Percentiles rank a stretch among this genome's conserved stretches.
These are phyloP conservation scores for Moringa oleifera DNA, from an alignment of 345 rosid species.

Conservation along the genomic window DNA sequence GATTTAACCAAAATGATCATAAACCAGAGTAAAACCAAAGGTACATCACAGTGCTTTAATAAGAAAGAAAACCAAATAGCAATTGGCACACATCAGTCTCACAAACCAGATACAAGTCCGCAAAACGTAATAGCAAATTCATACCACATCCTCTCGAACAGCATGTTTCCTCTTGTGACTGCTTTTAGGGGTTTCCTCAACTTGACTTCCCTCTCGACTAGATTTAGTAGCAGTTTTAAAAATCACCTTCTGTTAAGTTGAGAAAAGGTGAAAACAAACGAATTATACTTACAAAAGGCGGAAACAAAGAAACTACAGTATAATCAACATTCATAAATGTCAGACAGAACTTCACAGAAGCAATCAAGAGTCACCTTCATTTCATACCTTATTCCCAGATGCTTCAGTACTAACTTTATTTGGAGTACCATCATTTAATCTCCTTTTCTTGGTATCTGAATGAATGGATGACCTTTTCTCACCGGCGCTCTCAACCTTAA, in stretches of 20 bases:
- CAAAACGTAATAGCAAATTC: not conserved
- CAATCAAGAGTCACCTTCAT: constrained; percentile 9
- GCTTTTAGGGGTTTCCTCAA: constrained; percentile 31
- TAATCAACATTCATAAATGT: not conserved
- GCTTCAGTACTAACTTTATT: constrained; percentile 25
- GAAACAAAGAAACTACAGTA: constrained; percentile 7
- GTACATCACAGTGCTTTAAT: not conserved
- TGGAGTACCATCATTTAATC: constrained; percentile 13
- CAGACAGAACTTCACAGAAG: constrained; percentile 12
- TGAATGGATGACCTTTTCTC: constrained; percentile 20
- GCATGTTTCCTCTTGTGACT: constrained; percentile 32
- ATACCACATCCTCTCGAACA: constrained; percentile 41
- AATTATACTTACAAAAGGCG: too few relatives aligned
- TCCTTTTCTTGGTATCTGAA: constrained; percentile 16
- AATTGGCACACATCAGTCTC: not conserved
- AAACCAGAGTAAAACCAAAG: not conserved
- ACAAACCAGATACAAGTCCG: constrained; percentile 6
- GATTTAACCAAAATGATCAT: constrained; percentile 4
- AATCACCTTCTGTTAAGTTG: constrained; percentile 32
- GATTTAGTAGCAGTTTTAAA: constrained; percentile 18
- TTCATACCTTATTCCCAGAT: constrained; percentile 37
- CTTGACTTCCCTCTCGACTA: constrained; percentile 18
- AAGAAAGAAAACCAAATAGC: not conserved
- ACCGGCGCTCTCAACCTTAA: constrained; percentile 16
- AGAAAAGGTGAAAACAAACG: constrained; percentile 9